Percentiles rank a stretch among this genome's conserved stretches.
These are phyloP conservation scores for Erythrobasidium hasegawianum DNA, from an alignment of 1,284 basidiomycete species.

Conservation along the genomic window DNA sequence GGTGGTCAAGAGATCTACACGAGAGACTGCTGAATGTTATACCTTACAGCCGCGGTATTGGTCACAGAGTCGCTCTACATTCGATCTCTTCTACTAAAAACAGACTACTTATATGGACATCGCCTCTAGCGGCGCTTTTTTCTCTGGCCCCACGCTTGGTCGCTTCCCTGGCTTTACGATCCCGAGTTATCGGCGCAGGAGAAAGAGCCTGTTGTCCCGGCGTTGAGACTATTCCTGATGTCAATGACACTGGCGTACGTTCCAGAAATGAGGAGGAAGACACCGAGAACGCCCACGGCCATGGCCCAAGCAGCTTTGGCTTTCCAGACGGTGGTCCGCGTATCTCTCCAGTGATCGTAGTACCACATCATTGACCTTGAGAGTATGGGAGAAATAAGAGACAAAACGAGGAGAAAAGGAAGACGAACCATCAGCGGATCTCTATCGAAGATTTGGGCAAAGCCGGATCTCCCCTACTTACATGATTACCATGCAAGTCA, in stretches of 20 bases:
- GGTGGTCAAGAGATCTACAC: too few species aligned
- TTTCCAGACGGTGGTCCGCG: conserved; percentile 23
- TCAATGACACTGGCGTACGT: conserved; percentile 48
- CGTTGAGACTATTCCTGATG: conserved; percentile 47
- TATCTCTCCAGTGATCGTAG: conserved; percentile 40
- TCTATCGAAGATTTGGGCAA: conserved; percentile 20
- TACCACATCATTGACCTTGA: conserved; percentile 39
- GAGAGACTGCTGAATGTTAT: too few species aligned
- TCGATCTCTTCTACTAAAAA: too few species aligned
- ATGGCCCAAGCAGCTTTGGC: conserved; percentile 40
- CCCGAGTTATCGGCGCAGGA: conserved; percentile 49
- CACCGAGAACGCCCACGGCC: conserved; percentile 46
- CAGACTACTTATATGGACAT: too few species aligned
- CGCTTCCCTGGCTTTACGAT: too few species aligned
- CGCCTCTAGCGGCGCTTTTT: too few species aligned
- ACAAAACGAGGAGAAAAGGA: conserved; percentile 27
- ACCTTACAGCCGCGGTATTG: too few species aligned
- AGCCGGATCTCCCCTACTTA: neutral
- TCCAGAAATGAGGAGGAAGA: conserved; percentile 49
- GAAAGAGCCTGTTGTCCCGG: conserved; percentile 48
- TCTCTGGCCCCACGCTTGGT: too few species aligned
- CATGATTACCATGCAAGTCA: conserved; percentile 52
- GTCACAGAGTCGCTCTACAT: too few species aligned
- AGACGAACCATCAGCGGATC: conserved; percentile 37
- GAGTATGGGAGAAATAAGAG: neutral